Base-by-base conservation (phyloP, 2,329 filamentous ascomycete genomes). In the Cladosporium sp. region DNA sequence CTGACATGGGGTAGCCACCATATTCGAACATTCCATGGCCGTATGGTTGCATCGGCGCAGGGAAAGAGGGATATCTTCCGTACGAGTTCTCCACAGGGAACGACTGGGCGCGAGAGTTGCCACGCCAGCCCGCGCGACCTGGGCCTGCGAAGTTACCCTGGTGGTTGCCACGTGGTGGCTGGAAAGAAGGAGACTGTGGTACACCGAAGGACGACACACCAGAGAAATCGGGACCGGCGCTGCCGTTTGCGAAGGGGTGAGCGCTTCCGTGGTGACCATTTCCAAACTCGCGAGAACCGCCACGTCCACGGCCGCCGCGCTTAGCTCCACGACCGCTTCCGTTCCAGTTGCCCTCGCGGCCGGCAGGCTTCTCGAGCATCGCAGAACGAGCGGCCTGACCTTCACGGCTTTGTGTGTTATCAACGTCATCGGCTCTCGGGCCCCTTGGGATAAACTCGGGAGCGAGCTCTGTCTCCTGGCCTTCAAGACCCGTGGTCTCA, bases 101-200 rank as follows among this genome's bases (percentile, higher is more conserved):
- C 1, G 88, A 89, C 68, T 89, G 87, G 29, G 88, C 87, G 64
- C 88, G 82, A 67, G 84, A 77, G 64, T 76, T 77, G 70, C 82
- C 81, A 60, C 86, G 81, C 69, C 82, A 84, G 66, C 80, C 80
- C 65, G 82, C 73, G 58, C 75, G 72, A 44, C 72, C 69, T 52
- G 67, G 79, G 73, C 65, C 78, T 75, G 69, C 46, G 63, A 70
- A 75, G 16, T 61, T 57, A 33, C 68, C 69, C 14, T 68, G 66
- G 56, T 74, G 72, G 40, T 68, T 68, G n/a, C 75, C 73, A 50
- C 76, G 72, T 5, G 69, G 64, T 28, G 69, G 52, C 52, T 70
- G 70, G 63, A 72, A 75, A 8, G 69, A 65, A 61, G 75, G 73
- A 26, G 75, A 76, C 31, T 69, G 69, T 29, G 73, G 72, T 26